Conservation (phyloP, 2,329 filamentous ascomycete genomes). For the Fusarium aywerte region DNA sequence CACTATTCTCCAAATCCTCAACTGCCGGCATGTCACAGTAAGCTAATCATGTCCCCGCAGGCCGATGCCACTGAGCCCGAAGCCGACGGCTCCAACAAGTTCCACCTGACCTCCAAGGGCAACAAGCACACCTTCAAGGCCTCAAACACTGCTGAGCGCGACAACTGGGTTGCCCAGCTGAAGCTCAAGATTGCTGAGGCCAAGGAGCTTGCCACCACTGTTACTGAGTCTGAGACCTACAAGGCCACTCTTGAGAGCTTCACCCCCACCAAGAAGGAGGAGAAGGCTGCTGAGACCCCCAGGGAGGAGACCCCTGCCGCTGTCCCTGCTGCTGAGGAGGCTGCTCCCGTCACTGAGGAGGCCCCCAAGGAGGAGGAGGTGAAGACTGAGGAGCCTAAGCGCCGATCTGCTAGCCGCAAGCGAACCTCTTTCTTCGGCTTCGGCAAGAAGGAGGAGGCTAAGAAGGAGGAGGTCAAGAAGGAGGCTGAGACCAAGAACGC, state of each 20-base stretch:
- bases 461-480: constrained; percentile 61
- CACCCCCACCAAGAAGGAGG: constrained; percentile 63
- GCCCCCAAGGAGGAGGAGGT: constrained; percentile 52
- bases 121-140: constrained; percentile 98
- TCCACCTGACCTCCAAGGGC: constrained; percentile 84
- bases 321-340: constrained; percentile 44
- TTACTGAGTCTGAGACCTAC: constrained; percentile 85
- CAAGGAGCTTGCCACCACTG: constrained; percentile 78
- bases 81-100: constrained; percentile 81
- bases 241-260: constrained; percentile 83
- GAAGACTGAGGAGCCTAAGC: constrained; percentile 69
- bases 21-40: constrained; percentile 33
- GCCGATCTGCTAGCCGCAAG: constrained; percentile 73
- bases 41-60: constrained; percentile 49
- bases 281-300: constrained; percentile 51
- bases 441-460: constrained; percentile 63
- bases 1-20: constrained; percentile 21
- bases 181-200: constrained; percentile 86
- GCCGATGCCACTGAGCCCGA: constrained; percentile 75
- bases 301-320: constrained; percentile 49
- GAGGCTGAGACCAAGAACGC: constrained; percentile 55
- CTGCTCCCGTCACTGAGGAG: constrained; percentile 48
- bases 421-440: constrained; percentile 72
- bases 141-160: constrained; percentile 76
- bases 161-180: constrained; percentile 89